These are phyloP conservation scores for Neospora caninum DNA, from an alignment of 169 alveolate genomes.

Conservation along the genomic window DNA sequence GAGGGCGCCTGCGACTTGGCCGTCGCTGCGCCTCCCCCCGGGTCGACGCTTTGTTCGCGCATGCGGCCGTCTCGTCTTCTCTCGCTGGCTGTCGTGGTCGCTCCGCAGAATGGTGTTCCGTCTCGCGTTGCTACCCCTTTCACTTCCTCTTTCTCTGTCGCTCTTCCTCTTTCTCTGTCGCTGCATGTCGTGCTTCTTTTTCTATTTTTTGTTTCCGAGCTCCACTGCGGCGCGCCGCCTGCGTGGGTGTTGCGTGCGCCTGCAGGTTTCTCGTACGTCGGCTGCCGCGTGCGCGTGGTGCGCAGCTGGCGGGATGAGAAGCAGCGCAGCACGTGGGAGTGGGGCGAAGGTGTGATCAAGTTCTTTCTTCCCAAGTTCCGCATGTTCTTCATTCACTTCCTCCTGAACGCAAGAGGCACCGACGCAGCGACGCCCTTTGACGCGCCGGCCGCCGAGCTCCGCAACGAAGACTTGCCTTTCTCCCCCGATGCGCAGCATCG, in stretches of 20 bases:
- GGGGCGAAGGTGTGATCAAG: constrained; percentile 55
- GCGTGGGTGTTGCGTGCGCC: neutral
- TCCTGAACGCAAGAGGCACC: neutral
- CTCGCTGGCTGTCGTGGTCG: no score
- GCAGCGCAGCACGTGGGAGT: constrained; percentile 20
- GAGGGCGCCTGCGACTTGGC: no score
- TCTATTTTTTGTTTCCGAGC: no score
- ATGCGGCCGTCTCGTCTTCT: no score
- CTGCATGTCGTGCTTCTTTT: no score
- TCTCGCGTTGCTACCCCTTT: no score
- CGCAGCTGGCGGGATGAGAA: constrained; percentile 35
- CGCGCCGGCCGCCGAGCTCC: constrained; percentile 33
- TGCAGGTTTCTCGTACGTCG: constrained; percentile 44
- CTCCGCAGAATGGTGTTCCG: no score
- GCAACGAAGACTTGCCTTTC: constrained; percentile 23
- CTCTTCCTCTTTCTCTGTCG: no score
- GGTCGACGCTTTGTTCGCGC: no score
- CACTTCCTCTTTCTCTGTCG: no score
- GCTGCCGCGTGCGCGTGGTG: constrained; percentile 57
- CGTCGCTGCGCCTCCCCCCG: no score
- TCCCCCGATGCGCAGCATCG: constrained; percentile 57
- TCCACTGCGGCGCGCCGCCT: neutral
- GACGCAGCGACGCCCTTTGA: constrained; percentile 29
- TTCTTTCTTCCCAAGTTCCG: constrained; percentile 41
- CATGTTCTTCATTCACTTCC: constrained; percentile 37